Conservation (phyloP, 2,329 filamentous ascomycete genomes). For the Penicillium sclerotigenum region DNA sequence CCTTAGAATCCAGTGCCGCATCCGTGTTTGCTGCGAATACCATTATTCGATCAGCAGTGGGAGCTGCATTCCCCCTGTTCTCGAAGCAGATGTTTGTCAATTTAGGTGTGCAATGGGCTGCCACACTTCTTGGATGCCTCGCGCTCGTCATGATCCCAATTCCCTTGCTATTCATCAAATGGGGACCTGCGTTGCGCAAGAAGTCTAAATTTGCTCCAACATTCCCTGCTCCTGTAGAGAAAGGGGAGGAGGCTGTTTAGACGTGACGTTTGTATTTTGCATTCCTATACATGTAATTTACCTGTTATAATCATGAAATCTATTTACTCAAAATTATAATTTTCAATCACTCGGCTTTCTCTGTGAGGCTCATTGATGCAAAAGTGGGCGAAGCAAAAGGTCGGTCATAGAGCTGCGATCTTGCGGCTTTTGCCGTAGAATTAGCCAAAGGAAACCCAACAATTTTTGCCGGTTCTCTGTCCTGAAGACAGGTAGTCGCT, state of each 20-base stretch:
- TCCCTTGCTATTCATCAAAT: slow-evolving; percentile 33
- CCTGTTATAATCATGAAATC: neutral
- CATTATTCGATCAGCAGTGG: slow-evolving; percentile 37
- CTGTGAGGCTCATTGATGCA: neutral
- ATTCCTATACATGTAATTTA: neutral
- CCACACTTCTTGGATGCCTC: slow-evolving; percentile 39
- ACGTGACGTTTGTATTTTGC: neutral
- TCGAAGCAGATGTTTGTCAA: slow-evolving; percentile 39
- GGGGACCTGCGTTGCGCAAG: slow-evolving; percentile 30
- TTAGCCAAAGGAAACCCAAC: neutral
- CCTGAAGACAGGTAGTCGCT: neutral
- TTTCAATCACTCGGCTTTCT: neutral
- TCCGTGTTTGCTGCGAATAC: slow-evolving; percentile 41
- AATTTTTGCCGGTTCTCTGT: neutral
- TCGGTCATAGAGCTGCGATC: neutral
- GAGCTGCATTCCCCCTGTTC: slow-evolving; percentile 38
- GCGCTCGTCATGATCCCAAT: slow-evolving; percentile 40
- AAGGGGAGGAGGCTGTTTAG: slow-evolving; percentile 9
- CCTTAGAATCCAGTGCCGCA: slow-evolving; percentile 27
- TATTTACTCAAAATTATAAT: neutral
- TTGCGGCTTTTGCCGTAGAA: neutral
- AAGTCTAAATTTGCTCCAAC: slow-evolving; percentile 29
- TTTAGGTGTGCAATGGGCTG: slow-evolving; percentile 39
- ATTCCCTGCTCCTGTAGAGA: neutral
- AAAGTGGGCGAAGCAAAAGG: neutral